Evolutionary conservation across 1,284 basidiomycete species (phyloP).

Genomic region (Porodaedalea pini): DNA sequence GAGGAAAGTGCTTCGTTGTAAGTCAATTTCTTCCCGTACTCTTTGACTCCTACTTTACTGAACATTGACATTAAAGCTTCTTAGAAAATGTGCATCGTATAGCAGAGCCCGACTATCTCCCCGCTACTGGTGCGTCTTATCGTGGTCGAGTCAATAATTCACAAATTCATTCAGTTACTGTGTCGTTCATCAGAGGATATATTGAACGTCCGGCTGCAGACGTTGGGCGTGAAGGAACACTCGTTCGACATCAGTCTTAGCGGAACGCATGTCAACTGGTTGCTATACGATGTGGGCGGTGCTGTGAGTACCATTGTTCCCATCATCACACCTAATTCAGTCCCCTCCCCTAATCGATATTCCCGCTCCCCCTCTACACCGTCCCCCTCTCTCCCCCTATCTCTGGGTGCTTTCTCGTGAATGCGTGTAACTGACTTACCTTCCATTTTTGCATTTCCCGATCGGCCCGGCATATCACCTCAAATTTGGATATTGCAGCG

Average conservation of each 20-base stretch:
- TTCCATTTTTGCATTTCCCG: conserved; percentile 10
- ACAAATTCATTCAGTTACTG: neutral
- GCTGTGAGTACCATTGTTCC: conserved; percentile 47
- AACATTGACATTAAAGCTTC: conserved; percentile 46
- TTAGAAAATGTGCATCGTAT: conserved; percentile 62
- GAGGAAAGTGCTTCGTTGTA: conserved; percentile 77
- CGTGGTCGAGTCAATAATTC: neutral
- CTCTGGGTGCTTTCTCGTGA: neutral
- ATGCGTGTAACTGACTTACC: conserved; percentile 13
- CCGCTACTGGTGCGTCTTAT: conserved; percentile 53
- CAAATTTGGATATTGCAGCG: conserved; percentile 7
- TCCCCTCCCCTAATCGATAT: conserved; percentile 15
- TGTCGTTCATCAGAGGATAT: conserved; percentile 52
- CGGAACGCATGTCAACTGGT: conserved; percentile 63
- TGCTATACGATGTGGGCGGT: conserved; percentile 77
- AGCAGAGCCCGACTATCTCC: conserved; percentile 62
- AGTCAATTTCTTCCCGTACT: conserved; percentile 29
- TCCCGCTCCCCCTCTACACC: conserved; percentile 23
- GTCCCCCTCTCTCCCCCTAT: neutral
- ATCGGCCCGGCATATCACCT: conserved; percentile 3
- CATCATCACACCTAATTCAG: conserved; percentile 35
- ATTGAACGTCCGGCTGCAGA: conserved; percentile 72
- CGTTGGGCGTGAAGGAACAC: conserved; percentile 73
- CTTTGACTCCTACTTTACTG: conserved; percentile 16
- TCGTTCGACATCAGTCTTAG: conserved; percentile 63